Percentiles rank a stretch among this genome's conserved stretches.
phyloP scores from a whole-genome alignment of 768 basidiomycete species.

The Artomyces pyxidatus region DNA sequence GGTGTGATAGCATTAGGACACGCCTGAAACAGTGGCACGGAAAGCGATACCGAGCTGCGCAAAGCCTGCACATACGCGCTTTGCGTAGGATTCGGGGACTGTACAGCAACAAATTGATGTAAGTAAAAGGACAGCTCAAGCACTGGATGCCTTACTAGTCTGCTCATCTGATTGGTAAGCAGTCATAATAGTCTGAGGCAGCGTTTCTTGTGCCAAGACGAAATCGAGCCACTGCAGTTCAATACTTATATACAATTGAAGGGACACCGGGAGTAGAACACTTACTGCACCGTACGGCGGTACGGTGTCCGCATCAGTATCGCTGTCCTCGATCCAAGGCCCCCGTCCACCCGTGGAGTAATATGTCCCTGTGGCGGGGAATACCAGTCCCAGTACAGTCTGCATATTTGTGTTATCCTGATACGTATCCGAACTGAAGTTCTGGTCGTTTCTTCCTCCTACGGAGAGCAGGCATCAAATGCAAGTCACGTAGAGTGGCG shows the following conservation, averaged over 20 bases:
- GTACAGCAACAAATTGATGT: background rate
- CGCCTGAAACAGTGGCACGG: background rate
- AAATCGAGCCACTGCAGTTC: slow-evolving; percentile 54
- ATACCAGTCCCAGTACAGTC: slow-evolving; percentile 58
- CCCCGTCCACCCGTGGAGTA: slow-evolving; percentile 57
- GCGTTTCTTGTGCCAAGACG: slow-evolving; percentile 34
- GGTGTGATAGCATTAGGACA: background rate
- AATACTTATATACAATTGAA: background rate
- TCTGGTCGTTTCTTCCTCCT: slow-evolving; percentile 57
- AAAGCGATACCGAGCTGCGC: slow-evolving; percentile 45
- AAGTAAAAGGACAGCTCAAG: slow-evolving; percentile 31
- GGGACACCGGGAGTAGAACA: background rate
- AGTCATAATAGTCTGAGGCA: slow-evolving; percentile 58
- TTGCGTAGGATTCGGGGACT: slow-evolving; percentile 52
- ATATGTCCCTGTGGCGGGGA: slow-evolving; percentile 51
- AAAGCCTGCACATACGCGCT: slow-evolving; percentile 47
- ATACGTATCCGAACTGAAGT: slow-evolving; percentile 37
- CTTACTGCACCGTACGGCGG: slow-evolving; percentile 41
- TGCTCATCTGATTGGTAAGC: slow-evolving; percentile 71
- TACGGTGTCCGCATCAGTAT: slow-evolving; percentile 34
- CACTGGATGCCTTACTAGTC: slow-evolving; percentile 35
- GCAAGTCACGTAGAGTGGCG: background rate
- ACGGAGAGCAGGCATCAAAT: background rate
- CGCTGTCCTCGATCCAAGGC: slow-evolving; percentile 43
- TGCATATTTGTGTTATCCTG: slow-evolving; percentile 68